phyloP scores from a whole-genome alignment of 2,329 filamentous ascomycete genomes.

The Pleomassaria siparia region DNA sequence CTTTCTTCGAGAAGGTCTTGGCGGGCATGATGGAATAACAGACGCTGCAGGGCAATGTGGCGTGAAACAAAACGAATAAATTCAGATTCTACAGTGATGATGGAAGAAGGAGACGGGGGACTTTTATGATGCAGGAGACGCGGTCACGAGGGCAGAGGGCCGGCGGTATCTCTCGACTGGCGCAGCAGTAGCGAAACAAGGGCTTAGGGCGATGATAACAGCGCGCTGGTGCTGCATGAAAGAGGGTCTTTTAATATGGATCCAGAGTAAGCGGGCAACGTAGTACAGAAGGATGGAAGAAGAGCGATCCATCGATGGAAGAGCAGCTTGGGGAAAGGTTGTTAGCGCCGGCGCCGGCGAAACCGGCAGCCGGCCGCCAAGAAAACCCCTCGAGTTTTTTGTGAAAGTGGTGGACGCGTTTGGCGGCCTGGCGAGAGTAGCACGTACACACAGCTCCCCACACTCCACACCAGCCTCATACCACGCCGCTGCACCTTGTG shows the following conservation, averaged over 20 bases:
- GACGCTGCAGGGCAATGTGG: slow-evolving; percentile 6
- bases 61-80: slow-evolving; percentile 4
- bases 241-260: slow-evolving; percentile 15
- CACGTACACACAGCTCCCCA: slow-evolving; percentile 22
- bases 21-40: slow-evolving; percentile 33
- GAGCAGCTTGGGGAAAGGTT: slow-evolving; percentile 7
- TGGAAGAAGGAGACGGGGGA: slow-evolving; percentile 1
- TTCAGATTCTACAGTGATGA: neutral
- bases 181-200: slow-evolving; percentile 10
- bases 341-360: slow-evolving; percentile 16
- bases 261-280: slow-evolving; percentile 8
- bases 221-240: slow-evolving; percentile 16
- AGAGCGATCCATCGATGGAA: slow-evolving; percentile 24
- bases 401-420: slow-evolving; percentile 21
- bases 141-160: slow-evolving; percentile 13
- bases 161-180: slow-evolving; percentile 5
- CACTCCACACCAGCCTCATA: slow-evolving; percentile 15
- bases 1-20: slow-evolving; percentile 39
- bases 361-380: slow-evolving; percentile 15
- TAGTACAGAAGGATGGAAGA: slow-evolving; percentile 25
- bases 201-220: slow-evolving; percentile 1
- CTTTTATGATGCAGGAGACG: slow-evolving; percentile 5
- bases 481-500: neutral
- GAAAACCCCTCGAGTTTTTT: slow-evolving; percentile 28
- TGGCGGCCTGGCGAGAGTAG: slow-evolving; percentile 22